These are phyloP conservation scores for Epichloe sylvatica DNA, from an alignment of 2,329 filamentous ascomycete genomes.

Conservation along the genomic window DNA sequence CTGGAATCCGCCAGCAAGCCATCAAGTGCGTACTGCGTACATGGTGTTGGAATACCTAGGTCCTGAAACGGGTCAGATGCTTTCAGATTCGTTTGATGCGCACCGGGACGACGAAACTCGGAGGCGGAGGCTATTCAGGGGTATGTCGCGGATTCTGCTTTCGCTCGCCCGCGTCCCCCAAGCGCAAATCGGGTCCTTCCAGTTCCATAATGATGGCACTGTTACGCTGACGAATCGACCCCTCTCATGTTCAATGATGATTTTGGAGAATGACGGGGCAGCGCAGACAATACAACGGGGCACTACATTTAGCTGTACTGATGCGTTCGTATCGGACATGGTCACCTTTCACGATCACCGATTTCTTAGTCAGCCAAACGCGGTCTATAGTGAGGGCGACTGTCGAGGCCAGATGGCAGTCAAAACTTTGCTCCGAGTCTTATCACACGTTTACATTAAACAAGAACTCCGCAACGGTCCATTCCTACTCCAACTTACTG, in stretches of 20 bases:
- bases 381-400: constrained; percentile 8
- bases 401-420: constrained; percentile 13
- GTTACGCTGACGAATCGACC: constrained; percentile 19
- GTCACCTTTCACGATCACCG: constrained; percentile 12
- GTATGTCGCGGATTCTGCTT: too few relatives aligned
- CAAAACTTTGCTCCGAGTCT: constrained; percentile 11
- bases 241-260: constrained; percentile 12
- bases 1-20: too few relatives aligned
- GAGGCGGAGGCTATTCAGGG: constrained; percentile 2
- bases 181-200: background rate
- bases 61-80: constrained; percentile 14
- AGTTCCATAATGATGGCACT: constrained; percentile 12
- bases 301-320: constrained; percentile 18
- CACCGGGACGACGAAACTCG: constrained; percentile 5
- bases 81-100: constrained; percentile 14
- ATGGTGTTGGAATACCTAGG: constrained; percentile 15
- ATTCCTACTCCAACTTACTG: constrained; percentile 16
- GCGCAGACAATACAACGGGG: constrained; percentile 15
- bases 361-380: constrained; percentile 15
- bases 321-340: constrained; percentile 13
- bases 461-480: constrained; percentile 12
- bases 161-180: background rate
- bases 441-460: constrained; percentile 10
- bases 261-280: constrained; percentile 21
- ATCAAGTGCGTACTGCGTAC: constrained; percentile 9